A percentile compares a stretch with the other conserved stretches of the same genome.
Evolutionary conservation across 495 filamentous ascomycete genomes (phyloP).

Genomic region (Aspergillus panamensis): DNA sequence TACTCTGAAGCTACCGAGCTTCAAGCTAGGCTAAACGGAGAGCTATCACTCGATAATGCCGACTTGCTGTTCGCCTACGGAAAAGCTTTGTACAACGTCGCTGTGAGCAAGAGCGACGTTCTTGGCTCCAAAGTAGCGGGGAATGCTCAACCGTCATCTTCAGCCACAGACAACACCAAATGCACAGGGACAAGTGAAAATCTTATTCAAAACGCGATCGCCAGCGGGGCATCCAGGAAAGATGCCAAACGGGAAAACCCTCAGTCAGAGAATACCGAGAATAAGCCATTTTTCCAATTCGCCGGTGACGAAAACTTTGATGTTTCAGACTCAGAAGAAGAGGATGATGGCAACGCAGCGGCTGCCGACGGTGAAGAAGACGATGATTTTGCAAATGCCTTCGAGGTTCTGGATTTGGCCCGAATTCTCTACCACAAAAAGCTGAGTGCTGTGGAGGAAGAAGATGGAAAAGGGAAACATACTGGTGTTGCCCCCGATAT

Average conservation of each 20-base stretch:
- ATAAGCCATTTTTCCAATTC: slow-evolving; percentile 83
- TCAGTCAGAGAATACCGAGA: slow-evolving; percentile 36
- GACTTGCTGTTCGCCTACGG: slow-evolving; percentile 93
- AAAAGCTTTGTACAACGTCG: slow-evolving; percentile 85
- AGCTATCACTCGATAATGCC: slow-evolving; percentile 83
- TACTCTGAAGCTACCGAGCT: slow-evolving; percentile 87
- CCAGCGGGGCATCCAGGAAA: slow-evolving; percentile 24
- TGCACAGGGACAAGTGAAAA: slow-evolving; percentile 20
- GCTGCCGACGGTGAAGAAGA: slow-evolving; percentile 68
- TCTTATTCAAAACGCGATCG: slow-evolving; percentile 31
- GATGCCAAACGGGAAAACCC: slow-evolving; percentile 40
- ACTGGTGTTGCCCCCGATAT: slow-evolving; percentile 46
- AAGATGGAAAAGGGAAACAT: slow-evolving; percentile 49
- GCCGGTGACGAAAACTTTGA: slow-evolving; percentile 92
- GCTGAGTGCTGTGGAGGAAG: slow-evolving; percentile 50
- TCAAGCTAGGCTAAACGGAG: slow-evolving; percentile 88
- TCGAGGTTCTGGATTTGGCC: slow-evolving; percentile 86
- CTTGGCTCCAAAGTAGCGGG: slow-evolving; percentile 75
- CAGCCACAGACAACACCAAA: slow-evolving; percentile 14
- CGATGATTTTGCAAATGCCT: slow-evolving; percentile 86
- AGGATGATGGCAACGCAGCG: slow-evolving; percentile 43
- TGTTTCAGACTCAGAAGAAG: slow-evolving; percentile 67
- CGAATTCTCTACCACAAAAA: slow-evolving; percentile 71
- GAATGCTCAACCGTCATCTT: slow-evolving; percentile 45
- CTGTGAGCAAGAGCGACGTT: slow-evolving; percentile 90